Percentiles rank a stretch among this genome's conserved stretches.
Conservation (phyloP, 2,329 filamentous ascomycete genomes). For the Ascosphaera apis region DNA sequence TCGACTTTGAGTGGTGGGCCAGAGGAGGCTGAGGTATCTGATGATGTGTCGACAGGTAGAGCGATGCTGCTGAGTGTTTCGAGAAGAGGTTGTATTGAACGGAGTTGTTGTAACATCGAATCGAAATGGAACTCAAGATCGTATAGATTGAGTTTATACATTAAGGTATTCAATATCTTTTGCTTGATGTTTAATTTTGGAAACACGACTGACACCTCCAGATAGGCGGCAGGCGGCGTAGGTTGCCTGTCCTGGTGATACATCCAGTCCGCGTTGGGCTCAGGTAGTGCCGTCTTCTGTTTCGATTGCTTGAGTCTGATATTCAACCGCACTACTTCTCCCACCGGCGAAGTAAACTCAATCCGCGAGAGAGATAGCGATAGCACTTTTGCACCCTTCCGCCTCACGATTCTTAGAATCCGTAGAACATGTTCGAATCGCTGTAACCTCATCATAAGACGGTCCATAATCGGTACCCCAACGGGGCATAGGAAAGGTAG, state of each 20-base stretch:
- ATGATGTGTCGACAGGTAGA: constrained; percentile 6
- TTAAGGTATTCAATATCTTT: too few relatives aligned
- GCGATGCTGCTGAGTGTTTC: too few relatives aligned
- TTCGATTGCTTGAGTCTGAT: constrained; percentile 13
- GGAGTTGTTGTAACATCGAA: too few relatives aligned
- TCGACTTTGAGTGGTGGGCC: constrained; percentile 3
- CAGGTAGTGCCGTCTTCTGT: constrained; percentile 1
- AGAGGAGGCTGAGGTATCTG: constrained; percentile 10
- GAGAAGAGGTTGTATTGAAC: too few relatives aligned
- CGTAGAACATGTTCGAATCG: constrained; percentile 16
- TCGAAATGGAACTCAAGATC: too few relatives aligned
- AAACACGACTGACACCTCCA: too few relatives aligned
- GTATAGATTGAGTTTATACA: too few relatives aligned
- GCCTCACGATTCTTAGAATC: constrained; percentile 13
- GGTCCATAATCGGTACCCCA: constrained; percentile 14
- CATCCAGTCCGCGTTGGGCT: constrained; percentile 2
- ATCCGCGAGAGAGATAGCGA: constrained; percentile 16
- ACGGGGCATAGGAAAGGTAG: constrained; percentile 16
- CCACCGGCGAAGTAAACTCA: constrained; percentile 14
- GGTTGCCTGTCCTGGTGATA: too few relatives aligned
- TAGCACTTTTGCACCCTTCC: constrained; percentile 12
- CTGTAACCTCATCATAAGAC: constrained; percentile 16
- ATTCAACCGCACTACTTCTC: constrained; percentile 10
- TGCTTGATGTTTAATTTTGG: too few relatives aligned
- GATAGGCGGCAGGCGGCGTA: too few relatives aligned